Evolutionary conservation across 345 rosid genomes (phyloP), one percentile per base, ranked within the genome.

Genomic region (Corchorus olitorius): DNA sequence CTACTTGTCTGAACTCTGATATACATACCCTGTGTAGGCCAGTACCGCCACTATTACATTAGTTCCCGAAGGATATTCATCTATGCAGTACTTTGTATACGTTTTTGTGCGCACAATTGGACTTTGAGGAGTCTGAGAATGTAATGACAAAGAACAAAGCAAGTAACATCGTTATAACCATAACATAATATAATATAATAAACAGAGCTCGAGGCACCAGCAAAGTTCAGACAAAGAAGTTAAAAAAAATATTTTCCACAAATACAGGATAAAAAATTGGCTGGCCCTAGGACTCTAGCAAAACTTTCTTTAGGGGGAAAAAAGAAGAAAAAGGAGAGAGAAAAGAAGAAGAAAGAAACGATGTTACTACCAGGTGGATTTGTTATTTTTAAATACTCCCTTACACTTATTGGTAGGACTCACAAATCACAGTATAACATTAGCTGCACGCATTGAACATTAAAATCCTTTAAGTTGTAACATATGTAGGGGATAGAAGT

Each of bases 21-120:
- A 65, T 0, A 22, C 72, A 66, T 66, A 76, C 98, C 99, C 99
- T 49, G 99, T 92, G 81, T 96, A 92, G 71, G 99, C 88, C 78
- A 93, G 90, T 76, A 96, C 99, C 48, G 98, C 99, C 81, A 96
- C 99, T 52, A 96, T 92, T 86, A 98, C 99, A 81, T 96, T 96
- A 73, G 97, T 96, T 79, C 98, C 99, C 0, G 94, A 88, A 70
- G 98, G 97, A 86, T 79, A 89, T 78, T 96, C 92, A 75, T 96
- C 99, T 50, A 96, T 77, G 75, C 82, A 80, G 84, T 90, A 96
- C 59, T 86, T 91, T 54, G 84, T 80, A 84, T 92, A 93, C 17
- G 99, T 73, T 59, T 84, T 85, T 2, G 99, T 93, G 34, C 97
- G 92, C 71, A 93, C 98, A 62, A 96, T 84, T 16, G 98, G 98